Evolutionary conservation across 345 rosid genomes (phyloP).

Genomic region (Citropsis articulata): DNA sequence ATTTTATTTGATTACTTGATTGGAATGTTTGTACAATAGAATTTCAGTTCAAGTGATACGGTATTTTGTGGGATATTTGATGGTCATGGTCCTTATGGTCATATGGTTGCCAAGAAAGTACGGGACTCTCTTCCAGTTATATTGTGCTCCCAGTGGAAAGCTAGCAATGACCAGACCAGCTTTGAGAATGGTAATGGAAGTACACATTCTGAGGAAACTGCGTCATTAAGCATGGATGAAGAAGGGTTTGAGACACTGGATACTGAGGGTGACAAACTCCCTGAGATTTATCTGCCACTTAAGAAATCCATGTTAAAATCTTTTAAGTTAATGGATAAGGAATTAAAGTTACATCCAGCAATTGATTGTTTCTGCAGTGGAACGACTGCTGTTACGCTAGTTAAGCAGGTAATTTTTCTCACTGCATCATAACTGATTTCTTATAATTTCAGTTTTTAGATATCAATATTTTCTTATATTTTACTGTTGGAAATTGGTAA

Average conservation of each 20-base stretch:
- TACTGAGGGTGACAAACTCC: constrained; percentile 45
- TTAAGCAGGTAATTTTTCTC: constrained; percentile 64
- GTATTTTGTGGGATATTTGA: constrained; percentile 92
- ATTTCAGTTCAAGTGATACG: constrained; percentile 63
- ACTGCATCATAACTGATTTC: not conserved
- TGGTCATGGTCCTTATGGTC: constrained; percentile 98
- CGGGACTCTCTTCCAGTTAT: constrained; percentile 77
- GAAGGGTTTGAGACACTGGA: constrained; percentile 55
- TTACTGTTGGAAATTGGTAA: not conserved
- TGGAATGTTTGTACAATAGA: constrained; percentile 48
- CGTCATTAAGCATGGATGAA: constrained; percentile 56
- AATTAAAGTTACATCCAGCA: constrained; percentile 73
- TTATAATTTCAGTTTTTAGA: not conserved
- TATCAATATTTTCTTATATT: not conserved
- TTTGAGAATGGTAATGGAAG: constrained; percentile 25
- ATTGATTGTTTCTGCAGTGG: constrained; percentile 99
- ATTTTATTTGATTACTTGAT: constrained; percentile 22
- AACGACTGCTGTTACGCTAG: constrained; percentile 82
- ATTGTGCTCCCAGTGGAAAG: constrained; percentile 59
- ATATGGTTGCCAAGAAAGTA: constrained; percentile 88
- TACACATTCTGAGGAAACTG: constrained; percentile 42
- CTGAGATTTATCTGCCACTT: constrained; percentile 61
- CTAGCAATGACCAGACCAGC: constrained; percentile 32
- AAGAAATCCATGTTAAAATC: constrained; percentile 69
- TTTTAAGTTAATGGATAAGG: constrained; percentile 81